Percentiles rank a stretch among this genome's conserved stretches.
Conservation (phyloP, 768 basidiomycete species). For the Amyloporia xantha region DNA sequence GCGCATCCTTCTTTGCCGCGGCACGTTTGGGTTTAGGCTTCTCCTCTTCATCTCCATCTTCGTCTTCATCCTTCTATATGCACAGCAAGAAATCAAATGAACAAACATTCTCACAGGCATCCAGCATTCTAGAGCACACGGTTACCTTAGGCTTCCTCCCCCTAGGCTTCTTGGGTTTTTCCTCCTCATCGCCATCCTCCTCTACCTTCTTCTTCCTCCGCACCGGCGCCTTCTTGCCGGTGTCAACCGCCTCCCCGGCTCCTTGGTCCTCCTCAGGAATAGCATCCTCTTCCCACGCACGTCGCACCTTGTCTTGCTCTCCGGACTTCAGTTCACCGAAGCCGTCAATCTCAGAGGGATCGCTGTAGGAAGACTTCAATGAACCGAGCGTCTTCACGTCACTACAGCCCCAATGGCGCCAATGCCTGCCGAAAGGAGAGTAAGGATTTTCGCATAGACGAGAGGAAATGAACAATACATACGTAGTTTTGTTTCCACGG, state of each 20-base stretch:
- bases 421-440: conserved; percentile 20
- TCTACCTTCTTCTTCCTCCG: conserved; percentile 25
- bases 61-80: conserved; percentile 17
- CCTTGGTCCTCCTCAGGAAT: conserved; percentile 32
- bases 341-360: conserved; percentile 36
- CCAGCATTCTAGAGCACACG: too few species aligned
- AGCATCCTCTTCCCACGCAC: conserved; percentile 36
- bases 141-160: conserved; percentile 25
- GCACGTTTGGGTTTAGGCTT: conserved; percentile 52
- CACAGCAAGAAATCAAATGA: too few species aligned
- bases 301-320: conserved; percentile 36
- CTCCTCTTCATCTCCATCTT: conserved; percentile 33
- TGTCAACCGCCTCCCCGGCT: conserved; percentile 21
- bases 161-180: conserved; percentile 23
- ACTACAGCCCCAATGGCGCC: conserved; percentile 41
- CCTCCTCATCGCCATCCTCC: conserved; percentile 16
- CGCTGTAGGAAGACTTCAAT: conserved; percentile 31
- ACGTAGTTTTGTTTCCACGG: conserved; percentile 30
- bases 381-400: conserved; percentile 30
- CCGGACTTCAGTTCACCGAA: conserved; percentile 32
- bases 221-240: conserved; percentile 18
- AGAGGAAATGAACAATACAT: conserved; percentile 6
- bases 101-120: neutral
- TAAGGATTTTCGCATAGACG: neutral
- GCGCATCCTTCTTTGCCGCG: conserved; percentile 24